phyloP scores from a whole-genome alignment of 2,329 filamentous ascomycete species.

The Epichloe typhina region DNA sequence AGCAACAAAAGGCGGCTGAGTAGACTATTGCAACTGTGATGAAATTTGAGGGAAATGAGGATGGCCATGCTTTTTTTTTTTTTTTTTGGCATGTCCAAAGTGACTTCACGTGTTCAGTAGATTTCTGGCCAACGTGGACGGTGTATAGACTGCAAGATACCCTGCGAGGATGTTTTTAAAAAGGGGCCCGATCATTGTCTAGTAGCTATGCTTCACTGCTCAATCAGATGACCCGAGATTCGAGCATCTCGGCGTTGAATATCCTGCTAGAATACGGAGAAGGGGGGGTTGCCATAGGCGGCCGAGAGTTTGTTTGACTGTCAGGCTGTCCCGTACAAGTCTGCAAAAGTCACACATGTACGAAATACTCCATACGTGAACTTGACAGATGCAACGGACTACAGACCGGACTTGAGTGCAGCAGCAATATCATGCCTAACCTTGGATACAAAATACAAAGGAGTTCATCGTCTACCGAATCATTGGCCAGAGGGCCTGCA shows the following conservation, averaged over 20 bases:
- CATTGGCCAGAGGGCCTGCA: no score
- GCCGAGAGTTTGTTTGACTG: neutral
- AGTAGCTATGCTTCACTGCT: neutral
- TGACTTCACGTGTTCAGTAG: neutral
- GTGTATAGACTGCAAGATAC: neutral
- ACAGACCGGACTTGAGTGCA: no score
- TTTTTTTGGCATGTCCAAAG: neutral
- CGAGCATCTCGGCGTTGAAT: no score
- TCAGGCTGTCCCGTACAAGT: neutral
- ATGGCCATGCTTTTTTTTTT: neutral
- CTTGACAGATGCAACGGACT: no score
- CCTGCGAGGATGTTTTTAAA: neutral
- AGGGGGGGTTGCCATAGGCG: neutral
- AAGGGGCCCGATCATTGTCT: neutral
- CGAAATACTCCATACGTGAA: no score
- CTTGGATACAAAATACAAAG: no score
- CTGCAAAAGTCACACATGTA: neutral
- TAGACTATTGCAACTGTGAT: conserved; percentile 2
- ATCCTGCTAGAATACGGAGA: neutral
- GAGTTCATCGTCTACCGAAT: no score
- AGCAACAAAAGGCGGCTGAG: conserved; percentile 33
- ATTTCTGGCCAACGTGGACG: neutral
- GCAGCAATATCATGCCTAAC: no score
- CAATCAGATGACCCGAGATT: neutral
- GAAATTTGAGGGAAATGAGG: no score